Conservation (phyloP, 2,329 filamentous ascomycete genomes). For the Diplodia sapinea region DNA sequence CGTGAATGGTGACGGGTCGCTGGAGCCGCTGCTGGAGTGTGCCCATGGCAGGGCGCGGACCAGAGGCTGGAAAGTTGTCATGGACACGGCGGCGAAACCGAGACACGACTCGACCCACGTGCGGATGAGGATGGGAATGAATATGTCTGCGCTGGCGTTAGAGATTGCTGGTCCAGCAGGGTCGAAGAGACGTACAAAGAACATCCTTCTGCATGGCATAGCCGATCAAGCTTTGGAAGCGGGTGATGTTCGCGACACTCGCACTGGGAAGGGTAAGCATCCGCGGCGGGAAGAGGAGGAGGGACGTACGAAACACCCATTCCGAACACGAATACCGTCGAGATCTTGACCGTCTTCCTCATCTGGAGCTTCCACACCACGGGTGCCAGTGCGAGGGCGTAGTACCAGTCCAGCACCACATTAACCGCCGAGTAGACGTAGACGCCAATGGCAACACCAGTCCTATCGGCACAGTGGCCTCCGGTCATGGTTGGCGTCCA, state of each 20-base stretch:
- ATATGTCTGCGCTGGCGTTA: no score
- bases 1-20: no score
- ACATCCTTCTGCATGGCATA: no score
- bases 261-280: background rate
- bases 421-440: constrained; percentile 18
- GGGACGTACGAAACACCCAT: constrained; percentile 12
- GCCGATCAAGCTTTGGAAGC: no score
- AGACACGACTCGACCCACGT: no score
- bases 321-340: background rate
- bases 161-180: no score
- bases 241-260: background rate
- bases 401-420: constrained; percentile 19
- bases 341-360: constrained; percentile 12
- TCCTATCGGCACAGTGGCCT: background rate
- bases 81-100: no score
- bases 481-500: constrained; percentile 5
- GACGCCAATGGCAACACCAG: constrained; percentile 4
- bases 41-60: no score
- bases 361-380: constrained; percentile 22
- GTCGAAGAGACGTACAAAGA: no score
- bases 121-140: no score
- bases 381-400: constrained; percentile 18
- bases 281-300: background rate
- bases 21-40: no score
- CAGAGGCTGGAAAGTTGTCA: no score